Conservation (phyloP, 352 stramenopile genomes). For the Phytophthora colocasiae region DNA sequence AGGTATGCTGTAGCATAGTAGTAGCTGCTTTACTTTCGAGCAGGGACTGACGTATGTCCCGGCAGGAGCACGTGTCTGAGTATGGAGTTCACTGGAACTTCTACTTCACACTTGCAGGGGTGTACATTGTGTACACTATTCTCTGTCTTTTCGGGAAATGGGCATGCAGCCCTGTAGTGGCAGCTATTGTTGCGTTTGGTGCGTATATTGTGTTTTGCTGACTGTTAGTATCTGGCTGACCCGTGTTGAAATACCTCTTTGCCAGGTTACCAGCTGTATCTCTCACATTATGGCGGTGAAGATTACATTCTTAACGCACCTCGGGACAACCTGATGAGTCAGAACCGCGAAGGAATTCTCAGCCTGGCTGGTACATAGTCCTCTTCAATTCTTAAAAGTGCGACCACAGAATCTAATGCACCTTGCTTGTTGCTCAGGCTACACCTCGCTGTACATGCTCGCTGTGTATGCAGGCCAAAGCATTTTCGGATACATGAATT, state of each 20-base stretch:
- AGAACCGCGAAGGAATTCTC: conserved; percentile 97
- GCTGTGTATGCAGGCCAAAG: conserved; percentile 64
- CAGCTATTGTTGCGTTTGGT: conserved; percentile 55
- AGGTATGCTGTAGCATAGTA: conserved; percentile 40
- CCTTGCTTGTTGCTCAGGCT: conserved; percentile 64
- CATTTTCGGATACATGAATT: conserved; percentile 75
- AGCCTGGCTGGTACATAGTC: conserved; percentile 74
- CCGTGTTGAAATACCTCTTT: conserved; percentile 7
- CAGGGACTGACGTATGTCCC: too few relatives aligned
- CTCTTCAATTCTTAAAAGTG: background rate
- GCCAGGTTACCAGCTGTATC: conserved; percentile 84
- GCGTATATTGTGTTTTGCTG: background rate
- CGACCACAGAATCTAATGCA: background rate
- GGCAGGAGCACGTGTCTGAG: conserved; percentile 95
- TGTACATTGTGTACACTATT: conserved; percentile 77
- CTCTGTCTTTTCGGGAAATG: conserved; percentile 61
- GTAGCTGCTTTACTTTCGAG: too few relatives aligned
- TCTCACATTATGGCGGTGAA: conserved; percentile 74
- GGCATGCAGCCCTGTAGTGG: conserved; percentile 49
- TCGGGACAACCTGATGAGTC: conserved; percentile 82
- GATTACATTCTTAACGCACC: conserved; percentile 81
- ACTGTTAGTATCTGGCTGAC: background rate
- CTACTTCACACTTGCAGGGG: conserved; percentile 96
- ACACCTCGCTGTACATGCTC: conserved; percentile 91
- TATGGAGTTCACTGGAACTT: conserved; percentile 99